Evolutionary conservation across 2,329 filamentous ascomycete species (phyloP), one percentile per base, ranked within the genome.

Genomic region (Phyllachora maydis): DNA sequence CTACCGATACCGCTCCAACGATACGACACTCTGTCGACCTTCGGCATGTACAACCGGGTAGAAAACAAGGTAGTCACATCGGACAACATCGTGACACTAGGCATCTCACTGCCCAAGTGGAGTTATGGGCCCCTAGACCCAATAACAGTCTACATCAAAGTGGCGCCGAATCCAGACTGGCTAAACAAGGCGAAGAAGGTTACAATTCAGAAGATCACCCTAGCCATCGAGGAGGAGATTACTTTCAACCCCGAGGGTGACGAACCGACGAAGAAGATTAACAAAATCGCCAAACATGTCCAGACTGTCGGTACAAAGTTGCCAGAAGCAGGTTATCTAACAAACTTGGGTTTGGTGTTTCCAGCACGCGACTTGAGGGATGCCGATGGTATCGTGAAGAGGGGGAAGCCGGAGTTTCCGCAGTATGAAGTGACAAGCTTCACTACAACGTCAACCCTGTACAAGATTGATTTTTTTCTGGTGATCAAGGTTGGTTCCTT

Each of bases 241-340:
- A 90, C 88, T n/a, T 98, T 78, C 50, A 95, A 98, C 35, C 88
- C 88, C 15, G 85, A 95, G 48, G 88, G 88, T 23, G 88, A 95
- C 41, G 88, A 95, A 43, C 82, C 83, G 14, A 77, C 77, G 16
- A 78, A 79, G 34, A 93, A 91, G 47, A 57, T 81, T 35, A 93
- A 91, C 47, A 76, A 72, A 27, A 55, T 98, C 33, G 73, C 77
- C 14, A 88, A 82, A 45, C 76, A 85, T 36, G 73, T 73, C 2
- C 79, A 93, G 39, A 54, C 59, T 1, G 71, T 98, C 15, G 76
- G 78, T 23, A 66, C 77, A 25, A 90, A 76, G 46, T 59, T 98
- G 51, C 81, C 88, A 3, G 83, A 92, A 42, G 68, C 77, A 4
- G 88, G 88, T 20, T 95, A 88, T 43, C 75, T 85, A 32, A 93